Evolutionary conservation across 2,329 filamentous ascomycete genomes (phyloP).

Genomic region (Fusarium fujikuroi): DNA sequence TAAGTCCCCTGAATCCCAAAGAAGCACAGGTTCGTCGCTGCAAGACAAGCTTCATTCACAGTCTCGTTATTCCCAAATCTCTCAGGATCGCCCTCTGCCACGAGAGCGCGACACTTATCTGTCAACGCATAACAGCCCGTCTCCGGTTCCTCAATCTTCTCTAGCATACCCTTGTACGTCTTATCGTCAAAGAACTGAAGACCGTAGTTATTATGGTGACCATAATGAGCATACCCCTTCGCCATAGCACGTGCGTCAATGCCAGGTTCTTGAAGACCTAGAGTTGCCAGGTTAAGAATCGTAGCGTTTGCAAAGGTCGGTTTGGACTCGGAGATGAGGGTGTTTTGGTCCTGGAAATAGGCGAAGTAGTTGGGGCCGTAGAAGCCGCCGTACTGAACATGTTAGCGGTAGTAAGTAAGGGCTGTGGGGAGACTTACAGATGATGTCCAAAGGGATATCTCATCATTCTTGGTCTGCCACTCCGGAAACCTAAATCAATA

Average conservation of each 20-base stretch:
- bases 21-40: slow-evolving; percentile 54
- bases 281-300: slow-evolving; percentile 61
- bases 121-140: slow-evolving; percentile 64
- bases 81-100: slow-evolving; percentile 49
- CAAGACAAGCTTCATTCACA: slow-evolving; percentile 60
- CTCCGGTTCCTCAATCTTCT: slow-evolving; percentile 17
- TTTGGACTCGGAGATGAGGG: slow-evolving; percentile 40
- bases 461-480: slow-evolving; percentile 60
- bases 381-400: slow-evolving; percentile 65
- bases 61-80: slow-evolving; percentile 52
- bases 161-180: slow-evolving; percentile 24
- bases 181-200: slow-evolving; percentile 65
- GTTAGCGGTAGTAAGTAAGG: neutral
- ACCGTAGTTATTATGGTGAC: slow-evolving; percentile 72
- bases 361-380: slow-evolving; percentile 71
- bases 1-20: slow-evolving; percentile 18
- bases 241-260: slow-evolving; percentile 70
- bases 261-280: slow-evolving; percentile 75
- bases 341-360: slow-evolving; percentile 68
- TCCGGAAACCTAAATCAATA: slow-evolving; percentile 59
- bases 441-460: slow-evolving; percentile 72
- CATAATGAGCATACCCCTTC: slow-evolving; percentile 63
- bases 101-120: slow-evolving; percentile 56
- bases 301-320: slow-evolving; percentile 54
- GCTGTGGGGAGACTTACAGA: slow-evolving; percentile 47